Evolutionary conservation across 164 flowering plant genomes (phyloP).

Genomic region (Magnolia officinalis): DNA sequence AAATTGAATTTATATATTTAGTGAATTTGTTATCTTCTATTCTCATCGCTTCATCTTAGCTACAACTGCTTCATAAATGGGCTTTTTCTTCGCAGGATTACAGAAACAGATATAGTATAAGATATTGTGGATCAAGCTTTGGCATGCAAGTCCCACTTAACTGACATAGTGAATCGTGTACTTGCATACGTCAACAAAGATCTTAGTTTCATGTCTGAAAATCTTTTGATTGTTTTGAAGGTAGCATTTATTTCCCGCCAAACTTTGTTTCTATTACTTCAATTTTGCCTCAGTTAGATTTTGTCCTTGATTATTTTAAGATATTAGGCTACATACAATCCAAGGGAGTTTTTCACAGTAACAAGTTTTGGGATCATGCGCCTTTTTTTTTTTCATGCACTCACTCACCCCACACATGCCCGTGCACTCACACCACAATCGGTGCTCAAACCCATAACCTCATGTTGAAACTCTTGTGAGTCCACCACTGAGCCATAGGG

Average conservation of each 20-base stretch:
- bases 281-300: background rate
- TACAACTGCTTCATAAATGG: background rate
- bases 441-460: too few relatives aligned
- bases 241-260: constrained; percentile 22
- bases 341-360: background rate
- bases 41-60: background rate
- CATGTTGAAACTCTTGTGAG: too few relatives aligned
- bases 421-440: too few relatives aligned
- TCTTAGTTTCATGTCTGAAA: constrained; percentile 28
- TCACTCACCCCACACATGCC: too few relatives aligned
- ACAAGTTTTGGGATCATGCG: background rate
- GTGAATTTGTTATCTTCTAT: background rate
- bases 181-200: constrained; percentile 41
- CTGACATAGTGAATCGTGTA: constrained; percentile 37
- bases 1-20: background rate
- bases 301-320: background rate
- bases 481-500: too few relatives aligned
- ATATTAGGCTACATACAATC: background rate
- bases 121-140: constrained; percentile 54
- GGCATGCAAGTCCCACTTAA: constrained; percentile 44
- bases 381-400: too few relatives aligned
- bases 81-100: constrained; percentile 42
- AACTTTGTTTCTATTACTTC: background rate
- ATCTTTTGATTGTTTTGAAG: constrained; percentile 56
- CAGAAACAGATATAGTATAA: constrained; percentile 51